Evolutionary conservation across 345 rosid species (phyloP), one percentile per base, ranked within the genome.

Genomic region (Euphorbia peplus): DNA sequence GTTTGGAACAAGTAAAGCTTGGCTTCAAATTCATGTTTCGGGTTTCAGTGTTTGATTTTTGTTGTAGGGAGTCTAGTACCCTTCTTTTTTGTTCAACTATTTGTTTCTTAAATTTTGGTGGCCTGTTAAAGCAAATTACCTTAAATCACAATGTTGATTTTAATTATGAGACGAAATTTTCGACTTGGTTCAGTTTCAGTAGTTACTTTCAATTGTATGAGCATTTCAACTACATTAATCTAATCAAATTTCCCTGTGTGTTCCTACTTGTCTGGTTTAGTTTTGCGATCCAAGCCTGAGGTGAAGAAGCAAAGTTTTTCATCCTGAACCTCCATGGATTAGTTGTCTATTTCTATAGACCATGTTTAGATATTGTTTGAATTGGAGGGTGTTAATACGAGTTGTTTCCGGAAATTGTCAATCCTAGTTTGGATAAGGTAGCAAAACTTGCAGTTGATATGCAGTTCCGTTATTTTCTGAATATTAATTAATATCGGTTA

Each of bases 71-170:
- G 9, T 13, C 21, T 16, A 3, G 26, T 18, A 8, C 15, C 24
- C 18, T 22, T 46, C 18, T n/a, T 1, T 26, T 19, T 53, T 4
- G 14, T 25, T 32, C 32, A 25, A 52, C 22, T 54, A 24, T 54
- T 41, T 39, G 46, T 71, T 42, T 55, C 64, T 28, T 44, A 16
- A 44, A 44, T 71, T 64, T 56, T 64, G 63, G 32, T 71, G 10
- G 63, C 51, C 39, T 35, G 41, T 5, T 22, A 51, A 59, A 58
- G 63, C 16, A 44, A 24, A 37, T 63, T 41, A n/a, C 15, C 48
- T 61, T 11, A 3, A 13, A 50, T 39, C 19, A 12, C 22, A 19
- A 61, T 50, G 61, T 28, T 52, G 16, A 14, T 53, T 35, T 39
- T 60, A 24, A 13, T 7, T 18, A 3, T 24, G 73, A 66, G 51